Base-by-base conservation (phyloP, 2,329 filamentous ascomycete genomes). In the Talaromyces sp. region DNA sequence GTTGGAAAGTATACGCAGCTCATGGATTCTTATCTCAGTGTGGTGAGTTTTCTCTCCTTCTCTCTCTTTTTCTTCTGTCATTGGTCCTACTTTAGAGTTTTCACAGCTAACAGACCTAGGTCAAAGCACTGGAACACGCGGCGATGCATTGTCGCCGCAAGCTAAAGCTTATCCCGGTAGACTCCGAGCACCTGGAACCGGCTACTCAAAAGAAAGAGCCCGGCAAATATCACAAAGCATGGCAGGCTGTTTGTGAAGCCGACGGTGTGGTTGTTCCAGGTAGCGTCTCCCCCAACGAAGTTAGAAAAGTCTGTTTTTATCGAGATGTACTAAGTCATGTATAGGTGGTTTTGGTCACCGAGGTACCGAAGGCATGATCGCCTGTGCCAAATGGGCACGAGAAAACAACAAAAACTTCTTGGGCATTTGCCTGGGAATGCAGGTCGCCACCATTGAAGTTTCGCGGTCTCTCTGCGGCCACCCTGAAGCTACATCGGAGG, bases 1-100 rank as follows among this genome's bases (percentile, higher is more conserved):
- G 93, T 98, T 10, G 95, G 95, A 68, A 98, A 98, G 78, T 99
- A 99, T 75, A 88, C 88, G 27, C 86, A 87, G 59, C 85, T 94
- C 4, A 87, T 92, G 60, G 94, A 98, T 75, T 89, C 91, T 4
- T 98, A 97, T 72, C 83, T 96, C 55, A 89, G 86, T 52, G 88
- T 96, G 51, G 83, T 87, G 74, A 47, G 44, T 47, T 14, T 47
- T 27, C 10, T 27, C n/a, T 23, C n/a, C 23, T 3, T 27, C 18
- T 47, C 4, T 47, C 8, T 23, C n/a, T 47, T 4, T 47, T 82
- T 85, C 61, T 23, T 23, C 23, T 23, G 23, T 23, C 23, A 23
- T 2, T 23, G 88, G 91, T 51, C 82, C 84, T 27, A 9, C 44
- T 47, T 27, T 5, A 47, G 2, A 27, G 5, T 5, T 27, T 47